phyloP scores from a whole-genome alignment of 345 rosid species.

The Eucalyptus urophylla region DNA sequence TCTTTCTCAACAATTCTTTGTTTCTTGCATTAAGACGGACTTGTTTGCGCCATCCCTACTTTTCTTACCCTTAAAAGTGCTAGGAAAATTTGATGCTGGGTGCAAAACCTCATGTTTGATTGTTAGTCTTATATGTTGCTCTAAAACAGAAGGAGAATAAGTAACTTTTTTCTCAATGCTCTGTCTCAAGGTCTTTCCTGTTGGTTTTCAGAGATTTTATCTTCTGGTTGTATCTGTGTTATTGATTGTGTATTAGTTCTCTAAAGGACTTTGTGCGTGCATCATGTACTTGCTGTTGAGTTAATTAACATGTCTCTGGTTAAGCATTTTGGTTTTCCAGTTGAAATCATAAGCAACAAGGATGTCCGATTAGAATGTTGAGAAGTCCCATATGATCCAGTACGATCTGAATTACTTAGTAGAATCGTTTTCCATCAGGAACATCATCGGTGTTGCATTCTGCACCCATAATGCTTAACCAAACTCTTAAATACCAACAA shows the following conservation, averaged over 20 bases:
- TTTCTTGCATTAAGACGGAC: background rate
- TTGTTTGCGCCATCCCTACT: background rate
- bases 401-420: background rate
- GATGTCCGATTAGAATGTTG: background rate
- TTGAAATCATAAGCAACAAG: background rate
- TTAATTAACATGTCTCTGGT: background rate
- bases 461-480: background rate
- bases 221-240: background rate
- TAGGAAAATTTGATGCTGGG: too few species aligned
- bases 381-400: background rate
- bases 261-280: background rate
- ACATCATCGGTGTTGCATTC: background rate
- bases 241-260: background rate
- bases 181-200: background rate
- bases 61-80: background rate
- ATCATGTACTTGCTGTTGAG: background rate
- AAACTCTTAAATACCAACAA: background rate
- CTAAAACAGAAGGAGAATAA: background rate
- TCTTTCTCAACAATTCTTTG: background rate
- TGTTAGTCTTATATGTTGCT: background rate
- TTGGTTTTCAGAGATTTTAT: background rate
- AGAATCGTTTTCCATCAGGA: background rate
- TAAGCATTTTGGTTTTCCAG: background rate
- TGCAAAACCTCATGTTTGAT: too few species aligned
- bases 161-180: background rate